Percentiles rank a stretch among this genome's conserved stretches.
phyloP scores from a whole-genome alignment of 495 filamentous ascomycete genomes.

The Talaromyces liani region DNA sequence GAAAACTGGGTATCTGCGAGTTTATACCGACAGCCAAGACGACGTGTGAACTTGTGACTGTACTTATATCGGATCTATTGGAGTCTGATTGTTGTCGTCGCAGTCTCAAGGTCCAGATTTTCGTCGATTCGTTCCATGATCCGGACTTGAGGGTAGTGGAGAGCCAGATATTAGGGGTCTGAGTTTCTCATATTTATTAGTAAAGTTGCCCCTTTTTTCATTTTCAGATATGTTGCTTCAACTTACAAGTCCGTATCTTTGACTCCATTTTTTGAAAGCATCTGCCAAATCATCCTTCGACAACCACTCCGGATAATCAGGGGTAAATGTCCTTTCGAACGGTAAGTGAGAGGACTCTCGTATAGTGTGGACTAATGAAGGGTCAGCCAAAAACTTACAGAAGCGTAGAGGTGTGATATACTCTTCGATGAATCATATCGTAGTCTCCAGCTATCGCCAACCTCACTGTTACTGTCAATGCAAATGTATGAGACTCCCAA shows the following conservation, averaged over 20 bases:
- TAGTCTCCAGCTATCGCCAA: conserved; percentile 23
- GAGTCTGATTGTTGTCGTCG: background rate
- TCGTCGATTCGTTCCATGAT: conserved; percentile 12
- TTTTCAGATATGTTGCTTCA: background rate
- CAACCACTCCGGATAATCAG: conserved; percentile 20
- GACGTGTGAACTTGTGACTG: conserved; percentile 10
- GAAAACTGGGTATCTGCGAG: conserved; percentile 14
- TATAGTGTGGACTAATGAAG: conserved; percentile 19
- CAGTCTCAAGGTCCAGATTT: conserved; percentile 19
- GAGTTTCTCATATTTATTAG: no score
- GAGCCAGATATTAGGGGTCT: conserved; percentile 8
- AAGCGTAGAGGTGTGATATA: conserved; percentile 3
- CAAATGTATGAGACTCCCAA: conserved; percentile 19
- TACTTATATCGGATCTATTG: background rate
- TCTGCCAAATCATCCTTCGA: conserved; percentile 23
- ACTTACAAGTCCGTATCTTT: conserved; percentile 22
- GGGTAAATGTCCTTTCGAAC: conserved; percentile 26
- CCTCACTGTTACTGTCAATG: conserved; percentile 17
- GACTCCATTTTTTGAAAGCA: conserved; percentile 18
- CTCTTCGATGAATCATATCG: conserved; percentile 21
- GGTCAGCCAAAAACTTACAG: background rate
- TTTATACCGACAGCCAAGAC: conserved; percentile 19
- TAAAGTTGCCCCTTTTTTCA: no score
- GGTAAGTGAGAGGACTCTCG: conserved; percentile 24
- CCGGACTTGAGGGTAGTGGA: conserved; percentile 13